Conservation (phyloP, 805 yeast species). For the Myxozyma lipomycoides region DNA sequence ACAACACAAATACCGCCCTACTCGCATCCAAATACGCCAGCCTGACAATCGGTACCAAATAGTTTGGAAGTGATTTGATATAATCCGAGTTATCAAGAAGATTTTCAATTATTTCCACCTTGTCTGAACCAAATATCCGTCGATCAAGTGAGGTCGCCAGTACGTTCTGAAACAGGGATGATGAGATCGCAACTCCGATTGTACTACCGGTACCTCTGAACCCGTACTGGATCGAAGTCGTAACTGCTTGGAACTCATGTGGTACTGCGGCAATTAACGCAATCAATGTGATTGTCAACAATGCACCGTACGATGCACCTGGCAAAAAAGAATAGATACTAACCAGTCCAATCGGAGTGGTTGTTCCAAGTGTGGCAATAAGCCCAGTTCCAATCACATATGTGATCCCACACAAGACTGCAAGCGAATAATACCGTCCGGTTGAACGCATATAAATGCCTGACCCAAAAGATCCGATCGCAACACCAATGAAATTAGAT, state of each 20-base stretch:
- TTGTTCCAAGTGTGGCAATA: slow-evolving; percentile 14
- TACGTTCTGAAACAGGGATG: slow-evolving; percentile 51
- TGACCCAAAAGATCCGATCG: slow-evolving; percentile 61
- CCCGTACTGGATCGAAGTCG: slow-evolving; percentile 72
- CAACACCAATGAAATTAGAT: slow-evolving; percentile 62
- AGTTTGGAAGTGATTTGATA: slow-evolving; percentile 12
- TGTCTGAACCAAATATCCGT: slow-evolving; percentile 21
- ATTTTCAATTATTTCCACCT: slow-evolving; percentile 13
- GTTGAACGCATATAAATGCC: slow-evolving; percentile 65
- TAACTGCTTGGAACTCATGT: slow-evolving; percentile 57
- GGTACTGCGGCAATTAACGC: slow-evolving; percentile 65
- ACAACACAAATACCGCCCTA: slow-evolving; percentile 19
- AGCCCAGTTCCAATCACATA: slow-evolving; percentile 20
- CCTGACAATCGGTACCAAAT: slow-evolving; percentile 14
- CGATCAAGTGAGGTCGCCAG: slow-evolving; percentile 33
- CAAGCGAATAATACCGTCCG: slow-evolving; percentile 40
- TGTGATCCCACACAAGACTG: slow-evolving; percentile 26
- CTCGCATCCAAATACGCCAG: slow-evolving; percentile 24
- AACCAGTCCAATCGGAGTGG: slow-evolving; percentile 13
- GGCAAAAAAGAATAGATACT: slow-evolving; percentile 38
- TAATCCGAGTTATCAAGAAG: slow-evolving; percentile 16
- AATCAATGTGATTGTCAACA: slow-evolving; percentile 55
- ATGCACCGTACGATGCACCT: slow-evolving; percentile 54
- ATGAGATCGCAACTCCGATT: slow-evolving; percentile 57
- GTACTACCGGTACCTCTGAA: slow-evolving; percentile 70